phyloP scores from a whole-genome alignment of 1,284 basidiomycete genomes.

The Malassezia furfur region DNA sequence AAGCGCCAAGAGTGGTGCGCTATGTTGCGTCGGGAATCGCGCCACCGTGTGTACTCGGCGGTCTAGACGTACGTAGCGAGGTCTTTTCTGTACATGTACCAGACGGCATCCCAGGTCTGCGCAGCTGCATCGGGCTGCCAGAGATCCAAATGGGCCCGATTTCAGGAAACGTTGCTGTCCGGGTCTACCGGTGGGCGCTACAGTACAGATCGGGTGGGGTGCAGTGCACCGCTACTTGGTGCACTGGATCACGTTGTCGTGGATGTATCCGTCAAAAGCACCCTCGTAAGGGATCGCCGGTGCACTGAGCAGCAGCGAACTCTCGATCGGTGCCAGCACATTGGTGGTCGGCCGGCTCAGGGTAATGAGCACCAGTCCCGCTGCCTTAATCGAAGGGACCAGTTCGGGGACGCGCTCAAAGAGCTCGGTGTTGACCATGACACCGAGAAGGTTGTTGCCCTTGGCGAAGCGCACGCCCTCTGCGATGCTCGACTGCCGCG shows the following conservation, averaged over 20 bases:
- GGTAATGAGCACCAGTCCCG: conserved; percentile 40
- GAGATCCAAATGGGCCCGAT: not conserved
- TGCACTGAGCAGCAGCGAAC: not conserved
- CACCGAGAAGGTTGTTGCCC: conserved; percentile 81
- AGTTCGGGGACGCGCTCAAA: conserved; percentile 51
- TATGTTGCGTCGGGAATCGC: too few relatives aligned
- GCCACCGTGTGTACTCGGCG: too few relatives aligned
- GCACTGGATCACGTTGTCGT: conserved; percentile 31
- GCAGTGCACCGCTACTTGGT: conserved; percentile 10
- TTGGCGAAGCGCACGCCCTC: conserved; percentile 91
- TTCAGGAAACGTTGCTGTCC: not conserved
- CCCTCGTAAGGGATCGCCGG: conserved; percentile 9
- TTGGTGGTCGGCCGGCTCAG: conserved; percentile 18
- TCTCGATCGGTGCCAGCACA: not conserved
- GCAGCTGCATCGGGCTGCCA: too few relatives aligned
- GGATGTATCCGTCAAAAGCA: conserved; percentile 30
- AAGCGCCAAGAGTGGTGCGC: too few relatives aligned
- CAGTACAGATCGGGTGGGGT: not conserved
- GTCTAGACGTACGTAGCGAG: too few relatives aligned
- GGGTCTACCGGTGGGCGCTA: not conserved
- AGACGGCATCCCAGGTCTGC: too few relatives aligned
- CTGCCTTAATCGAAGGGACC: conserved; percentile 39
- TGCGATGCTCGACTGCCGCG: conserved; percentile 62
- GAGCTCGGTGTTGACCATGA: conserved; percentile 79
- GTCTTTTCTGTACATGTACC: too few relatives aligned